Evolutionary conservation across 352 stramenopile species (phyloP).

Genomic region (Globisporangium spiculum): DNA sequence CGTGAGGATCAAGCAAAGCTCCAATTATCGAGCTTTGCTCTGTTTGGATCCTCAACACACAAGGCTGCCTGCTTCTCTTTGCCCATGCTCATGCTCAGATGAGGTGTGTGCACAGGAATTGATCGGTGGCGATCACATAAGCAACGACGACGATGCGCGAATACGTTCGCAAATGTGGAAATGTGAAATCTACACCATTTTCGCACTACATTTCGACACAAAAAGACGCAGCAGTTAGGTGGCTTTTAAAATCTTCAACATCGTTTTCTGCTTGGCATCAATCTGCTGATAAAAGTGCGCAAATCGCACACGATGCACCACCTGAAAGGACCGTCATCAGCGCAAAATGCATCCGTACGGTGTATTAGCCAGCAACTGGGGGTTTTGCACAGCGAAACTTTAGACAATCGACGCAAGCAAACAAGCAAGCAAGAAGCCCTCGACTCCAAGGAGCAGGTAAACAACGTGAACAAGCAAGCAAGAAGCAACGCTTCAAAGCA

Average conservation of each 20-base stretch:
- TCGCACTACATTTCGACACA: not conserved
- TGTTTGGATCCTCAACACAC: too few species aligned
- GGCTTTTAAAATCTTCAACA: not conserved
- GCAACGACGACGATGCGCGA: too few species aligned
- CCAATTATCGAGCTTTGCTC: too few species aligned
- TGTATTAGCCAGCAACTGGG: not conserved
- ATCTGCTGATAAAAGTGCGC: not conserved
- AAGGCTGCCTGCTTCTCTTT: too few species aligned
- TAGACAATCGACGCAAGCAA: conserved; percentile 2
- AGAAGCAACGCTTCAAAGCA: not conserved
- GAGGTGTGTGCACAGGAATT: too few species aligned
- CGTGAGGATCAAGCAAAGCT: too few species aligned
- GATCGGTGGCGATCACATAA: too few species aligned
- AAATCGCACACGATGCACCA: not conserved
- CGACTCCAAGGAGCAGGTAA: too few species aligned
- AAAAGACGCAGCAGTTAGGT: not conserved
- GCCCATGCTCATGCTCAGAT: too few species aligned
- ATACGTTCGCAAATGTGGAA: not conserved
- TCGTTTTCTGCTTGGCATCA: not conserved
- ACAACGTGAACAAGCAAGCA: not conserved
- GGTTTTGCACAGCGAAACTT: not conserved
- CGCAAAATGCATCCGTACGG: not conserved
- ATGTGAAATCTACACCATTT: too few species aligned
- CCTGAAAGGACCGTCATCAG: not conserved
- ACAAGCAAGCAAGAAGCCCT: not conserved